phyloP scores from a whole-genome alignment of 1,284 basidiomycete species.

The Cerioporus squamosus region DNA sequence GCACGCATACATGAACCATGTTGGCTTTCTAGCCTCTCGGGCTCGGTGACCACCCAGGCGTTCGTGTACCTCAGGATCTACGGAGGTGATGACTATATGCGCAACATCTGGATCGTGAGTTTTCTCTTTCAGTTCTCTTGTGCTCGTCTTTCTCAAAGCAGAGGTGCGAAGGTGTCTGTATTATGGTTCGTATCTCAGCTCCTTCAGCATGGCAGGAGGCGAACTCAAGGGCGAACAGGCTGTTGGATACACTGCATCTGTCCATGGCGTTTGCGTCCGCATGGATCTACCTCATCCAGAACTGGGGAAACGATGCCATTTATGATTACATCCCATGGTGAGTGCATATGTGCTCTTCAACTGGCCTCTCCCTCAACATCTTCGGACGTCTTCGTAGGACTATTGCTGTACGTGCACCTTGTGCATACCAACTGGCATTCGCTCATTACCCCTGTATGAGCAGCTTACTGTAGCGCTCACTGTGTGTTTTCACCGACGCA shows the following conservation, averaged over 20 bases:
- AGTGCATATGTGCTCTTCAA: neutral
- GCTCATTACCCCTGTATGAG: neutral
- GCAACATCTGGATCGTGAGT: constrained; percentile 22
- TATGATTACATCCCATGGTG: constrained; percentile 35
- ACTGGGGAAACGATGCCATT: constrained; percentile 30
- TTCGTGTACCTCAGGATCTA: constrained; percentile 22
- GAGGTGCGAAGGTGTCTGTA: constrained; percentile 11
- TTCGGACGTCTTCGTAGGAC: constrained; percentile 2
- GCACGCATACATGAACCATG: neutral
- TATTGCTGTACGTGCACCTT: constrained; percentile 25
- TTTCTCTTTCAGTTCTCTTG: neutral
- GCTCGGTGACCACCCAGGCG: constrained; percentile 22
- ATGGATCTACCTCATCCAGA: constrained; percentile 39
- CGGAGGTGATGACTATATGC: constrained; percentile 20
- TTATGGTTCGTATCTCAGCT: constrained; percentile 16
- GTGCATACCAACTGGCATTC: neutral
- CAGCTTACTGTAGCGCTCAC: constrained; percentile 28
- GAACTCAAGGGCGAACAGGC: constrained; percentile 27
- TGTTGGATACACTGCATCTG: constrained; percentile 37
- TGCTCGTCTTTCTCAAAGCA: neutral
- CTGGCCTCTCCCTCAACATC: neutral
- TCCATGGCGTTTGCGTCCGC: constrained; percentile 34
- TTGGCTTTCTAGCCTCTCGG: constrained; percentile 14
- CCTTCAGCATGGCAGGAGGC: neutral
- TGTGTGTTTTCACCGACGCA: constrained; percentile 15